phyloP scores from a whole-genome alignment of 2,329 filamentous ascomycete species.

The Alternaria sp. region DNA sequence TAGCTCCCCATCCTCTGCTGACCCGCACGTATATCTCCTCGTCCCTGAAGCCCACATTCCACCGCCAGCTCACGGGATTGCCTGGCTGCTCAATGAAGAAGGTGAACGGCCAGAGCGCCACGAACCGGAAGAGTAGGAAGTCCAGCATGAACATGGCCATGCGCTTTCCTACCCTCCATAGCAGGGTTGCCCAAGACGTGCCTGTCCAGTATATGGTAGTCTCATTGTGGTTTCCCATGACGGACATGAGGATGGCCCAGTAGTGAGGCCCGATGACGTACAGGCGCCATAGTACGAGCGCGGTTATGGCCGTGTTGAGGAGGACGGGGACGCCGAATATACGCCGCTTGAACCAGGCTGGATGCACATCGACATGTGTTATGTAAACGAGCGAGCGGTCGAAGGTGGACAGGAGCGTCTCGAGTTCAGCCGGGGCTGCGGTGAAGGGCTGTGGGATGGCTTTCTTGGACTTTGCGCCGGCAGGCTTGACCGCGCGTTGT shows the following conservation, averaged over 20 bases:
- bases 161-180: slow-evolving; percentile 64
- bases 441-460: slow-evolving; percentile 63
- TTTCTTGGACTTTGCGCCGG: slow-evolving; percentile 4
- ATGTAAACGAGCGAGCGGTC: slow-evolving; percentile 78
- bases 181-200: slow-evolving; percentile 62
- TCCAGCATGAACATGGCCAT: slow-evolving; percentile 74
- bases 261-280: slow-evolving; percentile 76
- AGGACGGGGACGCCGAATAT: slow-evolving; percentile 80
- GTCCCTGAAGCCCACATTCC: slow-evolving; percentile 74
- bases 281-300: slow-evolving; percentile 71
- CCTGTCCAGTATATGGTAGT: slow-evolving; percentile 66
- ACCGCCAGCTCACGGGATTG: slow-evolving; percentile 75
- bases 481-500: slow-evolving; percentile 22
- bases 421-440: slow-evolving; percentile 66
- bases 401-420: slow-evolving; percentile 71
- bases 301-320: slow-evolving; percentile 73
- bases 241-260: slow-evolving; percentile 66
- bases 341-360: slow-evolving; percentile 74
- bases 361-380: slow-evolving; percentile 78
- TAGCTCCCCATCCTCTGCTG: slow-evolving; percentile 73
- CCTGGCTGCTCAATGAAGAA: slow-evolving; percentile 67
- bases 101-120: slow-evolving; percentile 55
- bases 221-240: slow-evolving; percentile 70
- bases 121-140: slow-evolving; percentile 60
- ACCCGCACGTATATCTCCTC: slow-evolving; percentile 82